phyloP scores from a whole-genome alignment of 2,329 filamentous ascomycete genomes.

The Phyllosticta citriasiana region DNA sequence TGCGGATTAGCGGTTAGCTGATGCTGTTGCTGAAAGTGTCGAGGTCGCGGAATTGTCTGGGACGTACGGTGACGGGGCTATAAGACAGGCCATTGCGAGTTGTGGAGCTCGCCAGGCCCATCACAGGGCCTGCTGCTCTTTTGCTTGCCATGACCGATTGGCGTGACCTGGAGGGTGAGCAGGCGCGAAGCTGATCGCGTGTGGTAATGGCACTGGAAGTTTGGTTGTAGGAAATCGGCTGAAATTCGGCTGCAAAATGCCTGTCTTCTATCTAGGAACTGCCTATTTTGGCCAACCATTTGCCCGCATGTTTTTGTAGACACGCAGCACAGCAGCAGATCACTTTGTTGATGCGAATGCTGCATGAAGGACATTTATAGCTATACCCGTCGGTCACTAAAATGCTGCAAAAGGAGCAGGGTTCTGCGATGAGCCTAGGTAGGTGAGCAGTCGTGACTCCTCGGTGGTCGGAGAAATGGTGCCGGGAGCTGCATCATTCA shows the following conservation, averaged over 20 bases:
- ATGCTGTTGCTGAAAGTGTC: constrained; percentile 1
- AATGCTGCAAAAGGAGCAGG: neutral
- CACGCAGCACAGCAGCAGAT: neutral
- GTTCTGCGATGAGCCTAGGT: neutral
- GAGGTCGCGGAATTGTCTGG: neutral
- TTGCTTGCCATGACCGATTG: constrained; percentile 5
- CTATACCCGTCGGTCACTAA: neutral
- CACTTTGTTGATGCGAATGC: neutral
- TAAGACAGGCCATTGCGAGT: neutral
- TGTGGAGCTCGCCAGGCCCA: neutral
- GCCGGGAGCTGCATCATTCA: neutral
- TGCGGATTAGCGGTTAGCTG: neutral
- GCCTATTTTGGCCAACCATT: neutral
- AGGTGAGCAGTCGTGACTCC: neutral
- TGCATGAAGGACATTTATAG: neutral
- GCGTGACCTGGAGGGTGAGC: neutral
- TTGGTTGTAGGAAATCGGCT: neutral
- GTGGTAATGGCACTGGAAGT: neutral
- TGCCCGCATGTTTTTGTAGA: neutral
- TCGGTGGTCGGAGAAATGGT: neutral
- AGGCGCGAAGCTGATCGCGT: neutral
- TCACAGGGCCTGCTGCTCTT: constrained; percentile 6
- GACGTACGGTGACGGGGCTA: constrained; percentile 3
- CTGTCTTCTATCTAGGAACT: neutral
- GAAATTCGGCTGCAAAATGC: neutral